These are phyloP conservation scores for Radiomyces spectabilis DNA, from an alignment of 192 early-diverging fungal genomes.

Conservation along the genomic window DNA sequence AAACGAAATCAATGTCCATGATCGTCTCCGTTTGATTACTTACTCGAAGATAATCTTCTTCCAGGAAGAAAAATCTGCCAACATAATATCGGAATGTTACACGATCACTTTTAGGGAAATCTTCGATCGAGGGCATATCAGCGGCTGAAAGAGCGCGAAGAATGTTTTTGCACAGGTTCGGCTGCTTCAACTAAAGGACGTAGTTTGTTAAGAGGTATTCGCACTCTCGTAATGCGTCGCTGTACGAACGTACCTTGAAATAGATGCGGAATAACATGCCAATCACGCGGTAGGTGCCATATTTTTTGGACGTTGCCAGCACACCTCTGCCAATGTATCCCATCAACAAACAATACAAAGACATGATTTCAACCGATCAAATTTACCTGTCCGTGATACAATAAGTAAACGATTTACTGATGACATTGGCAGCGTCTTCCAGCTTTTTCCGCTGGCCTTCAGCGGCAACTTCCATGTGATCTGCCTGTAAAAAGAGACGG, in stretches of 20 bases:
- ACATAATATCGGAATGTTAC: conserved; percentile 83
- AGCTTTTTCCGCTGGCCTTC: conserved; percentile 49
- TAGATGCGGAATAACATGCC: conserved; percentile 85
- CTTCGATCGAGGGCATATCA: conserved; percentile 67
- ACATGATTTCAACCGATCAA: neutral
- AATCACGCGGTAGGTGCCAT: conserved; percentile 88
- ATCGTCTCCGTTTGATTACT: neutral
- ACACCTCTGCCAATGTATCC: neutral
- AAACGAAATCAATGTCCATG: neutral
- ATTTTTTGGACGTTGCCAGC: conserved; percentile 65
- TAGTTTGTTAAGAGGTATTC: neutral
- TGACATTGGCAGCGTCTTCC: conserved; percentile 76
- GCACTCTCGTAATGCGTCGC: neutral
- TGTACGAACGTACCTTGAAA: conserved; percentile 51
- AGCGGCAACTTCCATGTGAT: conserved; percentile 28
- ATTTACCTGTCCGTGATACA: conserved; percentile 83
- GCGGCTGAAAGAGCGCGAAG: conserved; percentile 58
- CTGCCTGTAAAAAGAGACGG: conserved; percentile 32
- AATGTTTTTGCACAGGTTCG: conserved; percentile 81
- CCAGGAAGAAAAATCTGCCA: conserved; percentile 79
- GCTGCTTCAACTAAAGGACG: conserved; percentile 49
- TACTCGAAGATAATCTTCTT: conserved; percentile 71
- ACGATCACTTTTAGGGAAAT: conserved; percentile 79
- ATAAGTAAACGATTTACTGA: conserved; percentile 84
- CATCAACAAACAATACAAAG: neutral